Conservation (phyloP, 1,284 basidiomycete species). For the Pascua guehoae region DNA sequence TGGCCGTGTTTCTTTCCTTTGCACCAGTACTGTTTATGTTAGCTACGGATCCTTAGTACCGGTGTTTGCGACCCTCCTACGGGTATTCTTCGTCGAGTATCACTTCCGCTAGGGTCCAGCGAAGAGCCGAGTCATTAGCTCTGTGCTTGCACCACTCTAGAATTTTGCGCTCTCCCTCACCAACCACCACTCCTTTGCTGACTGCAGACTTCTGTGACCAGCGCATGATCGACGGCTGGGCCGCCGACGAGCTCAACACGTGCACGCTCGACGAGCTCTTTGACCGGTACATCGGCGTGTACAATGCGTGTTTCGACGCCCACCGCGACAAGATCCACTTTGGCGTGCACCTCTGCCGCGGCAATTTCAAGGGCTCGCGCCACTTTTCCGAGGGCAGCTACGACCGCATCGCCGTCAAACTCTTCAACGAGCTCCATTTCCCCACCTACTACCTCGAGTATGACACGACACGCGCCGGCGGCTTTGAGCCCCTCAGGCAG, state of each 20-base stretch:
- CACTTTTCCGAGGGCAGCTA: slow-evolving; percentile 73
- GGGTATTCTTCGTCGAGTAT: no score
- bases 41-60: no score
- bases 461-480: slow-evolving; percentile 68
- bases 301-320: slow-evolving; percentile 62
- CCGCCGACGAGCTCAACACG: slow-evolving; percentile 60
- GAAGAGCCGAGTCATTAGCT: no score
- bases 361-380: slow-evolving; percentile 65
- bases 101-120: no score
- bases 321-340: slow-evolving; percentile 64
- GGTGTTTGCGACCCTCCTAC: no score
- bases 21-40: no score
- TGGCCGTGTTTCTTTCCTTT: no score
- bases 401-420: slow-evolving; percentile 62
- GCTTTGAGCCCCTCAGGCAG: slow-evolving; percentile 63
- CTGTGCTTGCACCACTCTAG: no score
- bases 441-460: slow-evolving; percentile 73
- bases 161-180: no score
- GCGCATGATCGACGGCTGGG: slow-evolving; percentile 35
- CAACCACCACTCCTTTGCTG: neutral
- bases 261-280: slow-evolving; percentile 63
- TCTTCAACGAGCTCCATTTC: slow-evolving; percentile 71
- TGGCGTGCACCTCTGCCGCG: slow-evolving; percentile 72
- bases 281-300: slow-evolving; percentile 64
- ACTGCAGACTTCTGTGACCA: slow-evolving; percentile 28